phyloP scores from a whole-genome alignment of 108 stramenopile genomes.

The Nitzschia putrida region DNA sequence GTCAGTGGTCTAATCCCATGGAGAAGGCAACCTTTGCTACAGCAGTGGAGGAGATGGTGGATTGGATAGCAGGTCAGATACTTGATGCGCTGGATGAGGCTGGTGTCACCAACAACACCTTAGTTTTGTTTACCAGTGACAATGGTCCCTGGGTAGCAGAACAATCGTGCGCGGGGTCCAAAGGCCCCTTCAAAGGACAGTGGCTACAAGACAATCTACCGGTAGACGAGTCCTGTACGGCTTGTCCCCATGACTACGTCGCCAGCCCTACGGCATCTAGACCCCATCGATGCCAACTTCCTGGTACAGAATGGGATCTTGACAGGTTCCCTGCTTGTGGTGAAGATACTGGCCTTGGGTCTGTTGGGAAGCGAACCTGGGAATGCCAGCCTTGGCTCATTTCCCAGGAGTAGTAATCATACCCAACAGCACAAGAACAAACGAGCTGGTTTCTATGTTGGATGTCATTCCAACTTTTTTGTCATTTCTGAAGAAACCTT shows the following conservation, averaged over 20 bases:
- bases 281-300: slow-evolving; percentile 43
- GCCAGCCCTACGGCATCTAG: slow-evolving; percentile 30
- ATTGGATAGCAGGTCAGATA: slow-evolving; percentile 61
- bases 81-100: slow-evolving; percentile 29
- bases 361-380: slow-evolving; percentile 72
- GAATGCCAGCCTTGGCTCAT: slow-evolving; percentile 60
- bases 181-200: slow-evolving; percentile 61
- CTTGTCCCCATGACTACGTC: slow-evolving; percentile 62
- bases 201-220: slow-evolving; percentile 30
- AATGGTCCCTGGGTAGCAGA: slow-evolving; percentile 77
- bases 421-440: slow-evolving; percentile 16
- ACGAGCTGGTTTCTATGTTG: slow-evolving; percentile 50
- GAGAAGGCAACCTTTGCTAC: slow-evolving; percentile 51
- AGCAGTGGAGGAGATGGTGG: slow-evolving; percentile 75
- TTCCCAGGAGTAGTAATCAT: slow-evolving; percentile 53
- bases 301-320: slow-evolving; percentile 27
- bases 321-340: slow-evolving; percentile 64
- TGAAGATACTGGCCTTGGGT: slow-evolving; percentile 64
- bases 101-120: slow-evolving; percentile 45
- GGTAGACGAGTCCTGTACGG: slow-evolving; percentile 40
- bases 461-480: slow-evolving; percentile 71
- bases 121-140: slow-evolving; percentile 70
- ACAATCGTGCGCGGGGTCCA: slow-evolving; percentile 53
- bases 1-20: slow-evolving; percentile 63
- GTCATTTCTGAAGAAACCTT: slow-evolving; percentile 22